Evolutionary conservation across 768 basidiomycete species (phyloP).

Genomic region (Collybia mongolica): DNA sequence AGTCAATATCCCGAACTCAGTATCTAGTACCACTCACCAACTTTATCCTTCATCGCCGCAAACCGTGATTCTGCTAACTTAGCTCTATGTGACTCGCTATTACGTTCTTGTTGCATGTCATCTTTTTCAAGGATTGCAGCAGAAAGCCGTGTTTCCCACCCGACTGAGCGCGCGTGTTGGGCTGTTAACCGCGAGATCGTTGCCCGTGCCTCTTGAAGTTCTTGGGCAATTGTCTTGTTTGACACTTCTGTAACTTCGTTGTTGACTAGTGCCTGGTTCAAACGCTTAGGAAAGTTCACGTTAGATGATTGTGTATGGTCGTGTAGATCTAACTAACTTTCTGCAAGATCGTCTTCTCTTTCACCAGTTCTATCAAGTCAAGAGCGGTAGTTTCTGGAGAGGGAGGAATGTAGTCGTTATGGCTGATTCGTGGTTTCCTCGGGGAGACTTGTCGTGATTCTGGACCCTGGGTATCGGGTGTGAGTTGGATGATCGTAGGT

Average conservation of each 20-base stretch:
- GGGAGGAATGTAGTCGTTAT: constrained; percentile 15
- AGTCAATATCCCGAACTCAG: not conserved
- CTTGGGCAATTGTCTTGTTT: constrained; percentile 68
- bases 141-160: constrained; percentile 66
- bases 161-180: constrained; percentile 68
- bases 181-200: constrained; percentile 66
- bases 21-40: constrained; percentile 40
- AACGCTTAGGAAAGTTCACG: constrained; percentile 46
- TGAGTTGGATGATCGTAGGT: not conserved
- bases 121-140: constrained; percentile 73
- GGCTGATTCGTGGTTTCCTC: constrained; percentile 5
- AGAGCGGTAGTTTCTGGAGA: constrained; percentile 30
- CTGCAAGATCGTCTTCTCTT: constrained; percentile 62
- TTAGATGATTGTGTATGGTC: constrained; percentile 1
- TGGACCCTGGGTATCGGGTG: constrained; percentile 6
- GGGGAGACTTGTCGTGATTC: not conserved
- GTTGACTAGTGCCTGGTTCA: constrained; percentile 77
- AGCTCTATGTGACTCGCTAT: constrained; percentile 66
- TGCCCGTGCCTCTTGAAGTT: constrained; percentile 71
- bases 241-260: constrained; percentile 81
- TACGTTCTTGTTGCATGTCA: constrained; percentile 81
- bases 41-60: constrained; percentile 63
- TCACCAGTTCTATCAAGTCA: constrained; percentile 33
- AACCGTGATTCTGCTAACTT: constrained; percentile 67
- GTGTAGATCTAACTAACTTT: constrained; percentile 39